Conservation (phyloP, 2,329 filamentous ascomycete species). For the Rhexocercosporidium sp. region DNA sequence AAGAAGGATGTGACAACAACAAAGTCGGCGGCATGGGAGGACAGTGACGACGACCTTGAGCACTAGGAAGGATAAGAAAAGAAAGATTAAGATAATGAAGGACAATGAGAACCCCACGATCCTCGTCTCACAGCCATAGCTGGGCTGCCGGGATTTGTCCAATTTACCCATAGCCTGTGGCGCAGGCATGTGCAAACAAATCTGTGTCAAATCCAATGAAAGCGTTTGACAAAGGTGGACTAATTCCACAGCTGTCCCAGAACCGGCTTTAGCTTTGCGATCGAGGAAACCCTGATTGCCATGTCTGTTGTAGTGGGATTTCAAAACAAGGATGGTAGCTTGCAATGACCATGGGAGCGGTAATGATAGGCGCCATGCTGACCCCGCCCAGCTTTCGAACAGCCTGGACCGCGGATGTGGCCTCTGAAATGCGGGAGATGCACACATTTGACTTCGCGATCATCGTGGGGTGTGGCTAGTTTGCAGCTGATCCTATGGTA, state of each 20-base stretch:
- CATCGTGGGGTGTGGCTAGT: neutral
- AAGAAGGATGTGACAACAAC: neutral
- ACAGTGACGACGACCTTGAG: neutral
- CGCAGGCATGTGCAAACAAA: neutral
- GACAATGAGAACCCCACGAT: neutral
- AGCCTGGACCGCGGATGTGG: neutral
- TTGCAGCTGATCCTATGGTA: neutral
- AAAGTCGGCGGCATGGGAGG: neutral
- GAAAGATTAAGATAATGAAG: neutral
- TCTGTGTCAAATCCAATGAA: neutral
- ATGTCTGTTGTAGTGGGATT: constrained; percentile 6
- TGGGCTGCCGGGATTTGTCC: neutral
- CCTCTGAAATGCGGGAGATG: neutral
- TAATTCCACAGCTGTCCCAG: neutral
- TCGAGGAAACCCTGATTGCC: neutral
- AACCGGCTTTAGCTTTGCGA: constrained; percentile 10
- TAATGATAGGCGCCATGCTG: neutral
- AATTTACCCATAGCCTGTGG: constrained; percentile 8
- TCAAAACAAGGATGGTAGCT: constrained; percentile 6
- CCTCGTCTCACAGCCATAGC: constrained; percentile 4
- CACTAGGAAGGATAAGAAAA: neutral
- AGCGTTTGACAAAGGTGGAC: neutral
- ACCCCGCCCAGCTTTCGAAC: neutral
- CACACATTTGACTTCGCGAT: neutral
- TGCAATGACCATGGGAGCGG: neutral